Evolutionary conservation across 2,329 filamentous ascomycete genomes (phyloP).

Genomic region (Calycina marina): DNA sequence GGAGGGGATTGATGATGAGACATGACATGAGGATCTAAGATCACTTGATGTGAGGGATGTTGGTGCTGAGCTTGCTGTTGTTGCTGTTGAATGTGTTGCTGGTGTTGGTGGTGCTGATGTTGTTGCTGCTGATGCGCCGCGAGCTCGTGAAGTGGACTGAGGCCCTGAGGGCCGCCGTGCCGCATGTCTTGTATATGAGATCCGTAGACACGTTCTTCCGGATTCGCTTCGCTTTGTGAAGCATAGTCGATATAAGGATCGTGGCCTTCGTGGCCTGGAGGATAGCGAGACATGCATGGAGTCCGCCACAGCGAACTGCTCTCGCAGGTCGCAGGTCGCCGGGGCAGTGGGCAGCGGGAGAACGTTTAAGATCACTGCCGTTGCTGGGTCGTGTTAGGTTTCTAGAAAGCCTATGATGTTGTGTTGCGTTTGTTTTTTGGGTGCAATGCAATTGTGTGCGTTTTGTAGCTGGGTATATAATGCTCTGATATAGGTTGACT

Average conservation of each 20-base stretch:
- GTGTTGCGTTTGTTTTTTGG: slow-evolving; percentile 18
- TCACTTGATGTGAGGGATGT: slow-evolving; percentile 31
- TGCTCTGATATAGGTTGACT: slow-evolving; percentile 19
- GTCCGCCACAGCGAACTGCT: slow-evolving; percentile 64
- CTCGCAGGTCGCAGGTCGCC: slow-evolving; percentile 59
- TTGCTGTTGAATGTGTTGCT: slow-evolving; percentile 37
- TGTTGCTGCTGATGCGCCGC: slow-evolving; percentile 37
- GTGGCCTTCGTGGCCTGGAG: slow-evolving; percentile 37
- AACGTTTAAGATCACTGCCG: slow-evolving; percentile 21
- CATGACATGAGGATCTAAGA: slow-evolving; percentile 42
- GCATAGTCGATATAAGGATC: slow-evolving; percentile 61
- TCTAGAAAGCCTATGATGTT: slow-evolving; percentile 15
- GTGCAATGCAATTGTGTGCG: slow-evolving; percentile 15
- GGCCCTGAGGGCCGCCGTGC: slow-evolving; percentile 19
- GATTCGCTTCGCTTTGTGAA: slow-evolving; percentile 50
- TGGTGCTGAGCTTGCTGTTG: slow-evolving; percentile 33
- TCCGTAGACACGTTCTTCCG: slow-evolving; percentile 50
- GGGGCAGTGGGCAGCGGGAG: slow-evolving; percentile 35
- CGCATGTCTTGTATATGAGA: slow-evolving; percentile 25
- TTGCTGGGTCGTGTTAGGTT: slow-evolving; percentile 18
- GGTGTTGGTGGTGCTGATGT: slow-evolving; percentile 36
- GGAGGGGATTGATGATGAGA: slow-evolving; percentile 32
- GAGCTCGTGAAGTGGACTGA: slow-evolving; percentile 18
- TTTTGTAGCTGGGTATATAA: slow-evolving; percentile 20
- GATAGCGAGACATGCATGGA: slow-evolving; percentile 51